A percentile compares a stretch with the other conserved stretches of the same genome.
These are phyloP conservation scores for Lunasporangiospora selenospora DNA, from an alignment of 192 early-diverging fungal species.

Conservation along the genomic window DNA sequence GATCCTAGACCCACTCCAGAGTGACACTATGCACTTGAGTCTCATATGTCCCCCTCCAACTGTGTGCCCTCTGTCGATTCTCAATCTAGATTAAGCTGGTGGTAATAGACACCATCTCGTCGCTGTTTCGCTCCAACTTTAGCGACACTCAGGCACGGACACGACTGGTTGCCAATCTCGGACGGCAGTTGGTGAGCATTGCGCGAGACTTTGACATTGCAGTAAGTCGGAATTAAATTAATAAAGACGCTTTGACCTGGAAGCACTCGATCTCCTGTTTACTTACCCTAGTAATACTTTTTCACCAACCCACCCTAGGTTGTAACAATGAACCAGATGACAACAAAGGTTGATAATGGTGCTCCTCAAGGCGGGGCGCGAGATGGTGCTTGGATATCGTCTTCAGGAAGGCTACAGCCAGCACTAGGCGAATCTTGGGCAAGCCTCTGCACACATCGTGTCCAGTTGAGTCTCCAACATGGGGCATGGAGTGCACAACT, in stretches of 20 bases:
- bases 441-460: slow-evolving; percentile 26
- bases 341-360: slow-evolving; percentile 21
- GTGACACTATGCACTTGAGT: no score
- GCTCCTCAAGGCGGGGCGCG: not conserved
- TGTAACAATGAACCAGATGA: slow-evolving; percentile 49
- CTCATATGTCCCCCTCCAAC: no score
- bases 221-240: slow-evolving; percentile 12
- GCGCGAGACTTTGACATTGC: slow-evolving; percentile 23
- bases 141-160: slow-evolving; percentile 26
- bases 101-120: slow-evolving; percentile 36
- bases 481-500: slow-evolving; percentile 21
- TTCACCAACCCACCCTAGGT: slow-evolving; percentile 9
- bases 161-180: slow-evolving; percentile 24
- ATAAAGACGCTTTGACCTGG: not conserved
- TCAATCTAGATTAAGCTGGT: slow-evolving; percentile 35
- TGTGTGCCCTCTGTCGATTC: no score
- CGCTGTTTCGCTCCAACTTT: slow-evolving; percentile 38
- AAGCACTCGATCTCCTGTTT: no score
- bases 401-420: slow-evolving; percentile 7
- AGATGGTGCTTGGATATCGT: not conserved
- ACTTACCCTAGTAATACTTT: not conserved
- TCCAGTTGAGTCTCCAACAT: slow-evolving; percentile 6
- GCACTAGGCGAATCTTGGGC: slow-evolving; percentile 47
- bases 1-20: no score
- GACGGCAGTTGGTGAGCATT: slow-evolving; percentile 8